Evolutionary conservation across 129 eudicot genomes (phyloP).

Genomic region (Saussurea involucrata): DNA sequence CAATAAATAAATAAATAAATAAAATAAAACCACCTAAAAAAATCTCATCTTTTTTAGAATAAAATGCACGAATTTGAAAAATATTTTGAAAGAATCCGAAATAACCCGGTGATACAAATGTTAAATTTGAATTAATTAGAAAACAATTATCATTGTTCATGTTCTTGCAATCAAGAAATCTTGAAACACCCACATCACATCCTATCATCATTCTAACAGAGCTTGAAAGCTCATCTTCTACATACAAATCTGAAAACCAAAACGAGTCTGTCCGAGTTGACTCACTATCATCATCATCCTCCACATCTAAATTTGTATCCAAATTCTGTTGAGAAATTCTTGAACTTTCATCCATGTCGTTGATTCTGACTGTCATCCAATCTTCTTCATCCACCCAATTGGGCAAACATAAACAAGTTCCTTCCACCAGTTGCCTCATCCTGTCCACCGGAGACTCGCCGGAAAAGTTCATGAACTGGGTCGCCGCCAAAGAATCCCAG

Average conservation of each 20-base stretch:
- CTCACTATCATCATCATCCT: not conserved
- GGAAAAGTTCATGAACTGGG: not conserved
- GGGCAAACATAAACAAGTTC: constrained; percentile 33
- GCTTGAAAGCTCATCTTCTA: constrained; percentile 21
- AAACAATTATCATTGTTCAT: not conserved
- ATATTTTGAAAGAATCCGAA: not conserved
- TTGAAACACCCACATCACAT: constrained; percentile 7
- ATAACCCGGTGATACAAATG: not conserved
- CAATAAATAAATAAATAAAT: not conserved
- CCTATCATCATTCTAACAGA: constrained; percentile 12
- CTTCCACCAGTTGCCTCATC: constrained; percentile 38
- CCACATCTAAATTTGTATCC: not conserved
- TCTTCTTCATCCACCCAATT: constrained; percentile 56
- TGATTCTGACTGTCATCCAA: constrained; percentile 66
- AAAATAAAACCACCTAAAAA: not conserved
- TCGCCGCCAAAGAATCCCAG: constrained; percentile 46
- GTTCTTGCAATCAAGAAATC: constrained; percentile 16
- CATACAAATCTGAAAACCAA: not conserved
- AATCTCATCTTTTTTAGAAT: not conserved
- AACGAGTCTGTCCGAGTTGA: not conserved
- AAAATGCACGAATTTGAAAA: not conserved
- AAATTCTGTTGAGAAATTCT: constrained; percentile 2
- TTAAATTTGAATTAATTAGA: not conserved
- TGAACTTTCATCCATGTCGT: constrained; percentile 21
- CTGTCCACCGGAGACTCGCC: constrained; percentile 40